Evolutionary conservation across 331 rosid species (phyloP).

Genomic region (Spiraea crenata): DNA sequence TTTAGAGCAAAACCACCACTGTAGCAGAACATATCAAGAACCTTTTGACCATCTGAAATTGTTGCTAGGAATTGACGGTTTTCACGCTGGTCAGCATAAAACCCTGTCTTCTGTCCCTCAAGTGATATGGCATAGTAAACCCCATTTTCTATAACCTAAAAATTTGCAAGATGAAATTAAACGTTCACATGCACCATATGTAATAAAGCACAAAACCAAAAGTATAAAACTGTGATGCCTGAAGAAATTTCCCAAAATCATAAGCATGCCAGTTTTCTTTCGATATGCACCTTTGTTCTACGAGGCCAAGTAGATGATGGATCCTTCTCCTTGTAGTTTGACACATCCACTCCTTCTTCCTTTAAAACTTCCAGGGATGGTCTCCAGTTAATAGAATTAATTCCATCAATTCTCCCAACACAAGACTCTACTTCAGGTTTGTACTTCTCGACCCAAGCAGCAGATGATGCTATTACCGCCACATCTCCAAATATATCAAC

Average conservation of each 20-base stretch:
- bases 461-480: slow-evolving; percentile 90
- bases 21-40: slow-evolving; percentile 93
- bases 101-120: slow-evolving; percentile 93
- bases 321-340: slow-evolving; percentile 44
- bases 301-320: slow-evolving; percentile 55
- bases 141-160: slow-evolving; percentile 74
- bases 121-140: slow-evolving; percentile 71
- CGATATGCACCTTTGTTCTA: slow-evolving; percentile 60
- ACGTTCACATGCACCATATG: slow-evolving; percentile 9
- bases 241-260: no score
- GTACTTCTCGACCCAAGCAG: slow-evolving; percentile 98
- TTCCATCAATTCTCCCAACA: slow-evolving; percentile 40
- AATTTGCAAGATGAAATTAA: slow-evolving; percentile 19
- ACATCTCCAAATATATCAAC: slow-evolving; percentile 82
- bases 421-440: slow-evolving; percentile 66
- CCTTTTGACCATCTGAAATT: slow-evolving; percentile 62
- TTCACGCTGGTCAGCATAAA: slow-evolving; percentile 91
- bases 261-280: no score
- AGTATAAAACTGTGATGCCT: neutral
- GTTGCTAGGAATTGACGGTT: slow-evolving; percentile 77
- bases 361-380: slow-evolving; percentile 78
- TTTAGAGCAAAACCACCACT: slow-evolving; percentile 91
- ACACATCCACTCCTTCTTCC: slow-evolving; percentile 77
- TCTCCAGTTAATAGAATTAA: slow-evolving; percentile 79
- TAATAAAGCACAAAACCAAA: slow-evolving; percentile 4